These are phyloP conservation scores for Podaxis sp. DNA, from an alignment of 768 basidiomycete genomes.

Conservation along the genomic window DNA sequence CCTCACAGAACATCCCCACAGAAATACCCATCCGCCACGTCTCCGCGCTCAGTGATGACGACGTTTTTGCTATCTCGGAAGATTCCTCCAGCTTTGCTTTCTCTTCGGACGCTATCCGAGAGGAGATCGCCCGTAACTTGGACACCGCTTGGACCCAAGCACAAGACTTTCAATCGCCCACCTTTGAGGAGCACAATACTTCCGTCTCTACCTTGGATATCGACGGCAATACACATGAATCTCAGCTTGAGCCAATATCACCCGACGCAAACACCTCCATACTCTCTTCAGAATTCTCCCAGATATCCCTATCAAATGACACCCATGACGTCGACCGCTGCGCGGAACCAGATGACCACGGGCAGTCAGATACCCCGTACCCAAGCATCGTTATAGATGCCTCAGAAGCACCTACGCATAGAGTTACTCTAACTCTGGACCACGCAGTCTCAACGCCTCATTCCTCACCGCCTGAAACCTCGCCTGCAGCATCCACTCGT, in stretches of 20 bases:
- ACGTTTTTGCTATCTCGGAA: conserved; percentile 65
- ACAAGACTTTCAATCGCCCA: conserved; percentile 16
- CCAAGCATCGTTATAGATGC: conserved; percentile 46
- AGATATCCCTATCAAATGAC: conserved; percentile 33
- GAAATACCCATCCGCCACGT: conserved; percentile 23
- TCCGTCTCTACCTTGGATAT: conserved; percentile 64
- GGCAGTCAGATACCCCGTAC: conserved; percentile 26
- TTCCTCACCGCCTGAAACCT: conserved; percentile 5
- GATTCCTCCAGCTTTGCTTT: conserved; percentile 51
- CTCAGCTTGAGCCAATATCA: conserved; percentile 20
- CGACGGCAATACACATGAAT: conserved; percentile 17
- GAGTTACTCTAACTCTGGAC: conserved; percentile 22
- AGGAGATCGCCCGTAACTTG: conserved; percentile 54
- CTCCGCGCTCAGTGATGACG: conserved; percentile 39
- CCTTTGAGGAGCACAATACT: conserved; percentile 19
- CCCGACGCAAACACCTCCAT: conserved; percentile 22
- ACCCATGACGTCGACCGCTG: conserved; percentile 4
- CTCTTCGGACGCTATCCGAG: conserved; percentile 58
- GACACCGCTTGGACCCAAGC: conserved; percentile 34
- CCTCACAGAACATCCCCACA: conserved; percentile 11
- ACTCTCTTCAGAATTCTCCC: conserved; percentile 37
- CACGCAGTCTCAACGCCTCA: background rate
- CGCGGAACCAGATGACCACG: conserved; percentile 4
- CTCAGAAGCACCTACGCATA: conserved; percentile 32
- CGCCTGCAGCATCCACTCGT: conserved; percentile 15